phyloP scores from a whole-genome alignment of 2,329 filamentous ascomycete genomes.

The Aspergillus sp. region DNA sequence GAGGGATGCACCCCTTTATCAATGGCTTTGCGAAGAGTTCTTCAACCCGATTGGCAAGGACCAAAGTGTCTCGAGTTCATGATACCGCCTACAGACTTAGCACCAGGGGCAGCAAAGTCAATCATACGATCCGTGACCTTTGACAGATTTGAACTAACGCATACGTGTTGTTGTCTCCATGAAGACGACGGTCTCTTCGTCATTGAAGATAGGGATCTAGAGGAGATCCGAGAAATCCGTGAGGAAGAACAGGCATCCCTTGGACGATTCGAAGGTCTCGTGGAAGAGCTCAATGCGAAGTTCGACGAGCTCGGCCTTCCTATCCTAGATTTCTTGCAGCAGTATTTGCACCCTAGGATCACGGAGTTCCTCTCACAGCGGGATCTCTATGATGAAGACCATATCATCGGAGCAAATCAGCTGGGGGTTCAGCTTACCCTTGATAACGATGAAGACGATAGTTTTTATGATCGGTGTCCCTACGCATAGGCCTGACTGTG shows the following conservation, averaged over 20 bases:
- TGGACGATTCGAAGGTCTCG: conserved; percentile 8
- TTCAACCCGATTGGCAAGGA: neutral
- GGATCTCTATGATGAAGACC: conserved; percentile 15
- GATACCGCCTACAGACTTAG: neutral
- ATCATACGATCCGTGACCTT: conserved; percentile 19
- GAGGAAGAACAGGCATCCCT: conserved; percentile 14
- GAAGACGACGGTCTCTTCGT: neutral
- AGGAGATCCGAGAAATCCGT: conserved; percentile 11
- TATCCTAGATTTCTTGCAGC: conserved; percentile 17
- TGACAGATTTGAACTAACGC: conserved; percentile 16
- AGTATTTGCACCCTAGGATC: conserved; percentile 11
- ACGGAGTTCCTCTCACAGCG: conserved; percentile 5
- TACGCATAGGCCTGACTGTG: neutral
- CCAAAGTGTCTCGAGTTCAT: neutral
- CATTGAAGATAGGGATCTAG: neutral
- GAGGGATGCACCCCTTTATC: conserved; percentile 16
- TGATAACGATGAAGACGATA: neutral
- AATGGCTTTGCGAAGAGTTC: neutral
- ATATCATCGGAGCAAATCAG: neutral
- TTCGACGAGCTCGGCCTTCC: conserved; percentile 6
- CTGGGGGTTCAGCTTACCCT: neutral
- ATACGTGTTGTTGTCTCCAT: conserved; percentile 1
- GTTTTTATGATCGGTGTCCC: neutral
- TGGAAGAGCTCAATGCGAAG: conserved; percentile 7
- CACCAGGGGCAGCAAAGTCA: neutral